These are phyloP conservation scores for Datura wrightii DNA, from an alignment of 257 asterid species.

Conservation along the genomic window DNA sequence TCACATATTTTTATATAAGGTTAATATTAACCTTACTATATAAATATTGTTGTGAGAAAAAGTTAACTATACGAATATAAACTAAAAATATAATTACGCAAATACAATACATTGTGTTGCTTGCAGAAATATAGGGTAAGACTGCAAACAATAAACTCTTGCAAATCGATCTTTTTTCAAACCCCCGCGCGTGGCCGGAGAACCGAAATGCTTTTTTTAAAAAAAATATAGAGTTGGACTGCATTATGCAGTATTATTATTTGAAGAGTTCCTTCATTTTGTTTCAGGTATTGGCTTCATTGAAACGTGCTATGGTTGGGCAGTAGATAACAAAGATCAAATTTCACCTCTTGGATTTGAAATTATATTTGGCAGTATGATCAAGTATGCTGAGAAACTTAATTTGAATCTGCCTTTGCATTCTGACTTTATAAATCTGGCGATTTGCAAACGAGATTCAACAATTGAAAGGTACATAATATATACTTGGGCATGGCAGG, in stretches of 20 bases:
- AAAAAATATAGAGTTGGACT: too few species aligned
- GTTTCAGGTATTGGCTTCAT: conserved; percentile 47
- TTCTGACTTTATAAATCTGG: background rate
- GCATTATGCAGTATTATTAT: too few species aligned
- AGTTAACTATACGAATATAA: background rate
- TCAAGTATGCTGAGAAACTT: conserved; percentile 38
- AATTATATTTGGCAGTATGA: conserved; percentile 42
- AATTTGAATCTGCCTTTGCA: conserved; percentile 39
- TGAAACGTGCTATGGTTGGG: conserved; percentile 23
- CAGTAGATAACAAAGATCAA: conserved; percentile 32
- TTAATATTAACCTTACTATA: too few species aligned
- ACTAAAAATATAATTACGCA: background rate
- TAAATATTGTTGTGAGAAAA: too few species aligned
- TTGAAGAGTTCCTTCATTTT: background rate
- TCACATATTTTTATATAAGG: too few species aligned
- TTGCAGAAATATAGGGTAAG: too few species aligned
- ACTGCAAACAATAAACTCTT: too few species aligned
- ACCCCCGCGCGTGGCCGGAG: too few species aligned
- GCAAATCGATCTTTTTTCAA: too few species aligned
- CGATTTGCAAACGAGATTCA: background rate
- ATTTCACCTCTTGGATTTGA: conserved; percentile 46
- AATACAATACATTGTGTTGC: background rate
- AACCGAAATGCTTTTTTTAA: too few species aligned
- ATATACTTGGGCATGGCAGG: too few species aligned
- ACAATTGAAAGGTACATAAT: conserved; percentile 11